These are phyloP conservation scores for Dactylonectria estremocensis DNA, from an alignment of 2,329 filamentous ascomycete species.

Conservation along the genomic window DNA sequence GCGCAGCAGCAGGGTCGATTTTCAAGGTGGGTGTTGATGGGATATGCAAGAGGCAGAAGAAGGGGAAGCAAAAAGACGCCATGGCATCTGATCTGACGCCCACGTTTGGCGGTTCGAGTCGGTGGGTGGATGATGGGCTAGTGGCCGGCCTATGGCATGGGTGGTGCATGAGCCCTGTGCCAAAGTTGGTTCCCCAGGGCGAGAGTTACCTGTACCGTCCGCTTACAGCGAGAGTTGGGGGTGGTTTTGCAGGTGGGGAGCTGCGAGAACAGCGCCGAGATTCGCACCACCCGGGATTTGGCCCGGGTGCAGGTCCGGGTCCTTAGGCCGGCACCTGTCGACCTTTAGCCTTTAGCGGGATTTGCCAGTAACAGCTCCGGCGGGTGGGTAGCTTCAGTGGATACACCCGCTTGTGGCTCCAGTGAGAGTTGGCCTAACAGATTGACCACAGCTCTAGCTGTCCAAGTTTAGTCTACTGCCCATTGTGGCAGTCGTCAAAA, in stretches of 20 bases:
- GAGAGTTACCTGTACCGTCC: slow-evolving; percentile 4
- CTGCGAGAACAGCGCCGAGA: slow-evolving; percentile 16
- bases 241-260: slow-evolving; percentile 15
- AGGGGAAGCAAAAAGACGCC: not conserved
- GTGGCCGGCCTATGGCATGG: slow-evolving; percentile 26
- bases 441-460: not conserved
- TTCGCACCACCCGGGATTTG: slow-evolving; percentile 29
- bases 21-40: not conserved
- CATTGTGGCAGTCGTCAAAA: slow-evolving; percentile 10
- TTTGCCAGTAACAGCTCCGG: not conserved
- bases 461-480: not conserved
- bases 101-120: slow-evolving; percentile 41
- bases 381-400: slow-evolving; percentile 18
- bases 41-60: not conserved
- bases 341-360: slow-evolving; percentile 10
- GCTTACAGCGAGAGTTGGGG: slow-evolving; percentile 17
- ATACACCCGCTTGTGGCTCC: slow-evolving; percentile 4
- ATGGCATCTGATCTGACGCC: slow-evolving; percentile 35
- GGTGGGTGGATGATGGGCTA: slow-evolving; percentile 41
- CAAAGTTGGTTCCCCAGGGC: not conserved
- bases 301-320: slow-evolving; percentile 19
- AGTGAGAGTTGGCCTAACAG: slow-evolving; percentile 9
- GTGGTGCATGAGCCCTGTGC: slow-evolving; percentile 16
- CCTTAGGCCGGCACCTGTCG: slow-evolving; percentile 18
- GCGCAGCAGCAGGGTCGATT: slow-evolving; percentile 8